A percentile compares a stretch with the other conserved stretches of the same genome.
These are phyloP conservation scores for Penstemon newberryi DNA, from an alignment of 257 asterid species.

Conservation along the genomic window DNA sequence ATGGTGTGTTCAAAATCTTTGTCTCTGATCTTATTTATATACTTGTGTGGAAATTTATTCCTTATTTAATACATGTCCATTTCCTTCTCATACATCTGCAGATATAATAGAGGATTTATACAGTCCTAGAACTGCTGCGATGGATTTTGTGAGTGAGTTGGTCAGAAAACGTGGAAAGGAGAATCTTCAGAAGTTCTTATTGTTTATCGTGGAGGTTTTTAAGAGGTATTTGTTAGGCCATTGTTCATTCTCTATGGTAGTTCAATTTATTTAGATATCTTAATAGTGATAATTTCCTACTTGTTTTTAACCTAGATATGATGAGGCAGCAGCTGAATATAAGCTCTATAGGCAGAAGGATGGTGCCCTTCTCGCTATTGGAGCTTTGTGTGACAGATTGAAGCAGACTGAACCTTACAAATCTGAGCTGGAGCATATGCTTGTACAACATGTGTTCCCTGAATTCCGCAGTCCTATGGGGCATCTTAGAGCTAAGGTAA, in stretches of 20 bases:
- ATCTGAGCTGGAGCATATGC: constrained; percentile 92
- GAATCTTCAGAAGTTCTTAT: constrained; percentile 82
- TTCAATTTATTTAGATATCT: constrained; percentile 16
- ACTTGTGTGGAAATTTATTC: not conserved
- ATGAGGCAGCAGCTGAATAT: constrained; percentile 65
- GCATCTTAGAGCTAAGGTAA: constrained; percentile 97
- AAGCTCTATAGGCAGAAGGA: constrained; percentile 88
- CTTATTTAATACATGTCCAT: not conserved
- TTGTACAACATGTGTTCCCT: constrained; percentile 94
- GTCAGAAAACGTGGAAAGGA: constrained; percentile 94
- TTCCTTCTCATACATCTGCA: constrained; percentile 31
- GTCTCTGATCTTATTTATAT: constrained; percentile 3
- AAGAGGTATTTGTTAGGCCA: constrained; percentile 54
- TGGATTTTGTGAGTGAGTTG: constrained; percentile 98
- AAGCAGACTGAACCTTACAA: constrained; percentile 90
- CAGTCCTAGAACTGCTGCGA: constrained; percentile 98
- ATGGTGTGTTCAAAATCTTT: constrained; percentile 53
- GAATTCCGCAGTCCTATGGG: constrained; percentile 89
- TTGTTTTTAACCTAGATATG: constrained; percentile 53
- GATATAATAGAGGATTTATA: constrained; percentile 95
- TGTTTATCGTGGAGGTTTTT: constrained; percentile 81
- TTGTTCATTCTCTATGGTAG: constrained; percentile 9
- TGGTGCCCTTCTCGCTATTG: constrained; percentile 98
- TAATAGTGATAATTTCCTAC: constrained; percentile 16
- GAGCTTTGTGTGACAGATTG: constrained; percentile 89